Base-by-base conservation (phyloP, 148 eudicot species). In the Fagopyrum esculentum region DNA sequence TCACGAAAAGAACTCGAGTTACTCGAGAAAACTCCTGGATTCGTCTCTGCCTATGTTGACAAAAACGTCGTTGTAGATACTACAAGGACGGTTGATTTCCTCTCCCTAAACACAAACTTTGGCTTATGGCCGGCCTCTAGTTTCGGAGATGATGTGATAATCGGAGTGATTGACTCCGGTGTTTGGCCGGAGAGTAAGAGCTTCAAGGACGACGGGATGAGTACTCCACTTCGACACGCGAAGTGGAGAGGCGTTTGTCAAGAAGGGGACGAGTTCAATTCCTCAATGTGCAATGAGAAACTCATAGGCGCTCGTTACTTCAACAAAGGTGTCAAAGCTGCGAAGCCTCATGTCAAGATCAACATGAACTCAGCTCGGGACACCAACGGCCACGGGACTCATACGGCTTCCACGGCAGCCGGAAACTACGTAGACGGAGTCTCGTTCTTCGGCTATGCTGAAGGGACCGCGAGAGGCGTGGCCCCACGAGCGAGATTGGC, bases 401-500 rank as follows among this genome's bases (percentile, higher is more conserved):
- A 91, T 77, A 86, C 90, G 0, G 81, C 91, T 0, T 84, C 93
- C 43, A 91, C 90, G 0, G 86, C 84, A 0, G 93, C 85, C 0
- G 93, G 97, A 15, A 82, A 72, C 77, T 84, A 82, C 1, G 93
- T 87, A 0, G 77, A 72, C 0, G 81, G 77, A 0, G 93, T 83
- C n/a, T 83, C 88, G 5, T 89, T 66, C 74, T 91, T 89, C 15
- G 91, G 97, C 29, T 91, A 89, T 48, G 93, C 88, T 5, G 47
- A 73, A 4, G 97, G 97, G 9, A 86, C 82, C 1, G 87, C 97
- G 0, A 48, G 68, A 71, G 97, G 97, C 9, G 74, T 85, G 76
- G 97, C 97, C 16, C 97, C 93, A 3, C 75, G 76, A 2, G 88
- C 97, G 51, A 82, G 89, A 47, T 81, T 91, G 52, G 93, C 97